phyloP scores from a whole-genome alignment of 1,139 yeast species.

The Hyphopichia khmerensis region DNA sequence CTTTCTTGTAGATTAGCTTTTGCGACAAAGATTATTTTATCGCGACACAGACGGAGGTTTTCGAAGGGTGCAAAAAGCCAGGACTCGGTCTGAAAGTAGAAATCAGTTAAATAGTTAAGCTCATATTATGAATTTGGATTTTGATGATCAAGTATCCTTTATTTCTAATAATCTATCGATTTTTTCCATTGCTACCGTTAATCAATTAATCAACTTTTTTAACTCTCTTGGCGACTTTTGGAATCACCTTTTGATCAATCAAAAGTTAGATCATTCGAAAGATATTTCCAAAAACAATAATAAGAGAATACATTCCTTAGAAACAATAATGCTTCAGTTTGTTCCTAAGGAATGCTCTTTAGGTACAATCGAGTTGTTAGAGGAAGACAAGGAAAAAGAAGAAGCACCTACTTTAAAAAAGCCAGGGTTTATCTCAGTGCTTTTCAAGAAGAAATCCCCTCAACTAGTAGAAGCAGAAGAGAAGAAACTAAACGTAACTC shows the following conservation, averaged over 20 bases:
- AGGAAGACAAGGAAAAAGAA: background rate
- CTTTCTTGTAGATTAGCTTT: background rate
- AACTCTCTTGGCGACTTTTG: constrained; percentile 4
- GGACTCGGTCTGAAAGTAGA: too few species aligned
- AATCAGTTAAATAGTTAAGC: too few species aligned
- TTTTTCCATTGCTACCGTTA: background rate
- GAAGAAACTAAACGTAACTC: too few species aligned
- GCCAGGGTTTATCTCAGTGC: background rate
- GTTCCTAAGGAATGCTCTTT: background rate
- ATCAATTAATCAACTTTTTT: constrained; percentile 7
- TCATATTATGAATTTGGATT: constrained; percentile 2
- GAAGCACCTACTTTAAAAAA: background rate
- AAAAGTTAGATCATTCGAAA: too few species aligned
- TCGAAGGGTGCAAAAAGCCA: too few species aligned
- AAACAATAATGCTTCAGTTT: background rate
- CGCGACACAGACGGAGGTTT: too few species aligned
- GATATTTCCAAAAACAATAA: too few species aligned
- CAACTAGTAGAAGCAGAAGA: too few species aligned
- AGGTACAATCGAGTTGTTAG: background rate
- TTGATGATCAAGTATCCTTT: constrained; percentile 10
- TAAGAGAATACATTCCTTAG: too few species aligned
- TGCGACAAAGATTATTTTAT: background rate
- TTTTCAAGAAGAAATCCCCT: background rate
- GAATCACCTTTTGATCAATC: background rate
- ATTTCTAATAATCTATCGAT: constrained; percentile 2